Conservation (phyloP, 768 basidiomycete species). For the Pseudohyphozyma bogoriensis region DNA sequence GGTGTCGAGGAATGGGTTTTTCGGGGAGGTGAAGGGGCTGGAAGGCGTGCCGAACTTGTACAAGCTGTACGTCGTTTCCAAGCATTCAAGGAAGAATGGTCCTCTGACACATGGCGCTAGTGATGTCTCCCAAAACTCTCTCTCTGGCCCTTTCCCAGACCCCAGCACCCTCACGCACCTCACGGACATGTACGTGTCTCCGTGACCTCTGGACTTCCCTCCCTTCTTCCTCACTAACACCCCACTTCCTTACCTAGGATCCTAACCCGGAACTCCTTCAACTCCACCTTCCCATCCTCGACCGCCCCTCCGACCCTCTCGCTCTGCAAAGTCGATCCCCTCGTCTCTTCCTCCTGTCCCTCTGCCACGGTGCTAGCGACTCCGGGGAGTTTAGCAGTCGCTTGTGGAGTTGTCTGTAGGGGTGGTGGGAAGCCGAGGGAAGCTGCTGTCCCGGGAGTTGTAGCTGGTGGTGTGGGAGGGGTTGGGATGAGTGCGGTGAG, state of each 20-base stretch:
- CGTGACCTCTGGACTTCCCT: not conserved
- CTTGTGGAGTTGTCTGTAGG: constrained; percentile 13
- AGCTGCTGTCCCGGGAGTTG: no score
- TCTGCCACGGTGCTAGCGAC: not conserved
- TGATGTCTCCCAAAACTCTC: constrained; percentile 3
- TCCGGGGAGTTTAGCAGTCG: not conserved
- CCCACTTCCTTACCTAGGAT: not conserved
- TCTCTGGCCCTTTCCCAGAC: constrained; percentile 11
- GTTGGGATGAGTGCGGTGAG: no score
- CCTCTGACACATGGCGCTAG: not conserved
- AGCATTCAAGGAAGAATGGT: not conserved
- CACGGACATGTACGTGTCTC: not conserved
- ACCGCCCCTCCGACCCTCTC: constrained; percentile 11
- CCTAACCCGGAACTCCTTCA: constrained; percentile 5
- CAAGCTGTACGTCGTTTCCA: constrained; percentile 16
- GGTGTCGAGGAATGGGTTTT: constrained; percentile 16
- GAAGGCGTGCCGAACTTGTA: constrained; percentile 3
- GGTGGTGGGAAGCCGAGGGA: constrained; percentile 1
- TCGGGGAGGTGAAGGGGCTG: constrained; percentile 6
- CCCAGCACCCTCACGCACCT: constrained; percentile 1
- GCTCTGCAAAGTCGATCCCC: constrained; percentile 5
- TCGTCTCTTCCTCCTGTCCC: constrained; percentile 7
- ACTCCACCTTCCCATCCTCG: constrained; percentile 6
- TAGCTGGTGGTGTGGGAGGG: no score
- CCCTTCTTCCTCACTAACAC: not conserved